Base-by-base conservation (phyloP, 2,329 filamentous ascomycete species). In the Epichloe bromicola region DNA sequence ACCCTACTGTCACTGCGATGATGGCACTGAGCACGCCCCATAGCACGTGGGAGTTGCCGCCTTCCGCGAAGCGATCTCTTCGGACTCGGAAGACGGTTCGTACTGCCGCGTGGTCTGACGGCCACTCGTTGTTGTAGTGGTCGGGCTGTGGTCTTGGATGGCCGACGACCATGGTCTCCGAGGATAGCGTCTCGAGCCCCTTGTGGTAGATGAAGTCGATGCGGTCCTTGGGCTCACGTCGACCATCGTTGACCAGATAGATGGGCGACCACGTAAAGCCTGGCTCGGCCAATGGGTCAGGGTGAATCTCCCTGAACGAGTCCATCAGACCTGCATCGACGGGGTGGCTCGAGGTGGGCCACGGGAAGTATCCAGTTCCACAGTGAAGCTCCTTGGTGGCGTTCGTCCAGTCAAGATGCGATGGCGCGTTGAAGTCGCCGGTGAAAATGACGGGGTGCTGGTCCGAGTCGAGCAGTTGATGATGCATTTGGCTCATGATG, bases 121-220 rank as follows among this genome's bases (percentile, higher is more conserved):
- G 65, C 69, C 69, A 71, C 57, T 71, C 67, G 17, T 71, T 71
- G 8, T 67, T 48, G 50, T 55, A 47, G 41, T 69, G 61, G 49
- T 67, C 54, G 0, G 69, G 69, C 45, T 60, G 50, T 3, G 65
- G 55, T 47, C 56, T 60, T 0, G 68, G 68, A 1, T 61, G 56
- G 2, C 69, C 69, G 0, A 65, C 61, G 1, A 71, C 57, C 0
- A 65, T 20, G 0, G 56, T 56, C 6, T 60, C 53, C 0, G 68
- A 68, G n/a, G 57, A 58, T 0, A 63, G 34, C 0, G 66, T 61
- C 34, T 58, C 59, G 3, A 71, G 53, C 1, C 67, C 67, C 52
- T 66, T 66, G 58, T 69, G 61, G 37, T 70, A 70, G 20, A 72
- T 62, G 50, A 71, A 71, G 55, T 72, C 69, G 37, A 72, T 71